A percentile compares a stretch with the other conserved stretches of the same genome.
Conservation (phyloP, 192 early-diverging fungal species). For the Coemansia umbellata region DNA sequence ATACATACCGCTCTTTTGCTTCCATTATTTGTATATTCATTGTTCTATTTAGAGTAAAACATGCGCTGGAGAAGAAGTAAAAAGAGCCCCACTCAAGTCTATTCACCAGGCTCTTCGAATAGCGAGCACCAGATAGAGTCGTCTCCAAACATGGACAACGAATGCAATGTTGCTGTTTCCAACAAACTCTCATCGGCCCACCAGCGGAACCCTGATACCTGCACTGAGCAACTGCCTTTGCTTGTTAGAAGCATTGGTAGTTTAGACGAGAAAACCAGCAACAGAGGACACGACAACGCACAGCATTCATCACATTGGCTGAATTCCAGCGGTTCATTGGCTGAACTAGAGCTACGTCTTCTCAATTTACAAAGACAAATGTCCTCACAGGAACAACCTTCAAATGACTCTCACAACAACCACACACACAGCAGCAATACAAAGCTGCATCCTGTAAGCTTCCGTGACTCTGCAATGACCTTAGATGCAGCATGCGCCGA, state of each 20-base stretch:
- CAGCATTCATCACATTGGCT: neutral
- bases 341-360: slow-evolving; percentile 1
- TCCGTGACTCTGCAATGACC: neutral
- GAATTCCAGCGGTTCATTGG: neutral
- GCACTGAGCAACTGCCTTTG: too few relatives aligned
- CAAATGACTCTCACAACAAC: neutral
- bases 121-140: neutral
- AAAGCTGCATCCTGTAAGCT: neutral
- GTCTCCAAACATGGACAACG: neutral
- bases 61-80: neutral
- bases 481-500: neutral
- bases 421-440: neutral
- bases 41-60: too few relatives aligned
- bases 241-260: too few relatives aligned
- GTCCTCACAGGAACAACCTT: neutral
- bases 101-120: neutral
- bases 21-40: too few relatives aligned
- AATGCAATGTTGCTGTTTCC: neutral
- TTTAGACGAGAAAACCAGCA: too few relatives aligned
- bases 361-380: neutral
- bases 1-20: too few relatives aligned
- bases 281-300: neutral
- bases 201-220: too few relatives aligned
- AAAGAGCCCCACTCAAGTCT: neutral
- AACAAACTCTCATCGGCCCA: neutral